phyloP scores from a whole-genome alignment of 2,329 filamentous ascomycete genomes.

The Colletotrichum limetticola region DNA sequence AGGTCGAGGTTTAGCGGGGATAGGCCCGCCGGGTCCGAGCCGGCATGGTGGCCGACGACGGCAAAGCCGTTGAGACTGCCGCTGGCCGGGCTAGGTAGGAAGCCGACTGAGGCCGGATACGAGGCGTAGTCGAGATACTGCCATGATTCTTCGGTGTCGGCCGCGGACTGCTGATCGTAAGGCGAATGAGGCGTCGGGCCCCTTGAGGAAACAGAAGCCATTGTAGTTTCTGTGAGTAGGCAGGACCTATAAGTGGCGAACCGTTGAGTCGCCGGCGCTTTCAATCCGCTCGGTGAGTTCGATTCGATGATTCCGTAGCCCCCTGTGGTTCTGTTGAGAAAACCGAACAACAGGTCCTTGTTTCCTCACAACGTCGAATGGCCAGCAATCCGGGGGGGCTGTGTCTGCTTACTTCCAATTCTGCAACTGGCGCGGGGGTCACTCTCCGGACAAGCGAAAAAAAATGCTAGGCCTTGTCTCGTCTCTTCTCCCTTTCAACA shows the following conservation, averaged over 20 bases:
- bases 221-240: slow-evolving; percentile 16
- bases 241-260: neutral
- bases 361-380: slow-evolving; percentile 2
- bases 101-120: slow-evolving; percentile 51
- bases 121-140: slow-evolving; percentile 52
- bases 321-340: slow-evolving; percentile 1
- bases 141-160: slow-evolving; percentile 58
- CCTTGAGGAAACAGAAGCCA: slow-evolving; percentile 54
- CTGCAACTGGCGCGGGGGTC: slow-evolving; percentile 6
- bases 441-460: neutral
- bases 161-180: slow-evolving; percentile 52
- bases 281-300: neutral
- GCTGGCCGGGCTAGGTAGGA: slow-evolving; percentile 62
- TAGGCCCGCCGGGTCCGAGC: slow-evolving; percentile 44
- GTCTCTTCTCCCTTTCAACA: neutral
- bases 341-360: neutral
- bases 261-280: neutral
- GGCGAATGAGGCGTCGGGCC: slow-evolving; percentile 51
- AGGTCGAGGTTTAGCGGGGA: slow-evolving; percentile 57
- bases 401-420: slow-evolving; percentile 18
- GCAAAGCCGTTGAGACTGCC: slow-evolving; percentile 63
- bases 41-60: slow-evolving; percentile 53
- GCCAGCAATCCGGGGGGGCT: slow-evolving; percentile 13
- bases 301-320: neutral
- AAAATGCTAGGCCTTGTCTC: neutral